These are phyloP conservation scores for Cytospora piceicola DNA, from an alignment of 2,329 filamentous ascomycete genomes.

Conservation along the genomic window DNA sequence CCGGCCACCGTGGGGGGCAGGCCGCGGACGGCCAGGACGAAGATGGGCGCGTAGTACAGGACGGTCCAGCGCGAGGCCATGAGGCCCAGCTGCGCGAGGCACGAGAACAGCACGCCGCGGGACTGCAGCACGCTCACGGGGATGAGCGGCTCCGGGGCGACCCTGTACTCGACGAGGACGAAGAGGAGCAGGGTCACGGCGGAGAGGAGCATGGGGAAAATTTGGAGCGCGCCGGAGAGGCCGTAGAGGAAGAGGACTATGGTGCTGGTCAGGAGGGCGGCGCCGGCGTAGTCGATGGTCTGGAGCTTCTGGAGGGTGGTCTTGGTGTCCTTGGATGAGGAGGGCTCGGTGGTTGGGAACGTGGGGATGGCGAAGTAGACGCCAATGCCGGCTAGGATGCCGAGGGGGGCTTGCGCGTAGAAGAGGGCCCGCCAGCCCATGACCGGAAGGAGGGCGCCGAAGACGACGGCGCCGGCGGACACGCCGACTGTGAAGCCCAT, in stretches of 20 bases:
- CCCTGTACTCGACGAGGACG: conserved; percentile 63
- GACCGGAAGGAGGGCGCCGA: conserved; percentile 63
- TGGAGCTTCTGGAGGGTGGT: conserved; percentile 59
- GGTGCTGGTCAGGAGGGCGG: conserved; percentile 64
- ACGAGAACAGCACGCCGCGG: conserved; percentile 72
- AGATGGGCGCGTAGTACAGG: conserved; percentile 80
- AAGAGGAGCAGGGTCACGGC: conserved; percentile 56
- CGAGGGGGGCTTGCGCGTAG: conserved; percentile 69
- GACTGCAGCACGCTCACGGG: conserved; percentile 72
- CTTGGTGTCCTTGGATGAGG: conserved; percentile 44
- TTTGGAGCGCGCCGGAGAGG: conserved; percentile 65
- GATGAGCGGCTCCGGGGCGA: conserved; percentile 73
- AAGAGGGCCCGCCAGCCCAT: conserved; percentile 69
- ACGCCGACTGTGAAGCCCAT: conserved; percentile 73
- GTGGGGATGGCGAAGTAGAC: conserved; percentile 69
- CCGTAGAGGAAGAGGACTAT: conserved; percentile 74
- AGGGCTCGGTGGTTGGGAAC: conserved; percentile 34
- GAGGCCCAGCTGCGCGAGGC: conserved; percentile 73
- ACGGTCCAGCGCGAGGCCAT: conserved; percentile 83
- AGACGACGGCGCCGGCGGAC: conserved; percentile 71
- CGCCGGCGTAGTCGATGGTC: conserved; percentile 75
- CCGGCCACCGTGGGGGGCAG: conserved; percentile 73
- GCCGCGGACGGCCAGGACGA: conserved; percentile 74
- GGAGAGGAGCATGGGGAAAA: conserved; percentile 64
- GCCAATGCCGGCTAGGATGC: conserved; percentile 62